These are phyloP conservation scores for Lodderomyces pseudojiufengensis DNA, from an alignment of 1,139 yeast species.

Conservation along the genomic window DNA sequence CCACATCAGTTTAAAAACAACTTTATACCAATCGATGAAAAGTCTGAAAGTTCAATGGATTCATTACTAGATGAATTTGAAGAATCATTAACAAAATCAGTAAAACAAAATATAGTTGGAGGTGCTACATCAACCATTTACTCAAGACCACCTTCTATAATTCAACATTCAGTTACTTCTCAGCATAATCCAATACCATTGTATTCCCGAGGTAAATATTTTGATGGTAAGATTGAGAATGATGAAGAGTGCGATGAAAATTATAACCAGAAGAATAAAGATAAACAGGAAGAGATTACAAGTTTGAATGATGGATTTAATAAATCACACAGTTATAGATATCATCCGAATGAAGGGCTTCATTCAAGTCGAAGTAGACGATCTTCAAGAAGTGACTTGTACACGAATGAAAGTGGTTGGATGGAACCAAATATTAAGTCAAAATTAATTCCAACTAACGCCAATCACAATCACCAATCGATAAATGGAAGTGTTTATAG, in stretches of 20 bases:
- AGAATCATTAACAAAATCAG: conserved; percentile 33
- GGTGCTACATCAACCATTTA: conserved; percentile 14
- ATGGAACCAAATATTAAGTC: conserved; percentile 33
- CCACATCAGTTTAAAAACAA: neutral
- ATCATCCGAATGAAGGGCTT: neutral
- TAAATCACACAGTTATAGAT: neutral
- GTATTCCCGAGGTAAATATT: conserved; percentile 9
- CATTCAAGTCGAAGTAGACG: conserved; percentile 22
- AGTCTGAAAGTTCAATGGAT: conserved; percentile 46
- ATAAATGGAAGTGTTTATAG: neutral
- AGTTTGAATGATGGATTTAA: neutral
- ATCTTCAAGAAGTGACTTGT: conserved; percentile 42
- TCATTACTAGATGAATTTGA: conserved; percentile 52
- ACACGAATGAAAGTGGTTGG: conserved; percentile 41
- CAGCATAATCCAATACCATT: conserved; percentile 16
- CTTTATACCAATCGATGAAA: conserved; percentile 11
- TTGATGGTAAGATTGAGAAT: conserved; percentile 7
- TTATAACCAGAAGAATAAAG: too few species aligned
- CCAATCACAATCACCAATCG: neutral
- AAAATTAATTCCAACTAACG: neutral
- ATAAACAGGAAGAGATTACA: neutral
- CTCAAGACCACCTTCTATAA: conserved; percentile 28
- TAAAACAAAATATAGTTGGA: conserved; percentile 3
- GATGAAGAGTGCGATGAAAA: conserved; percentile 8
- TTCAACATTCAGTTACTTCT: conserved; percentile 25